Evolutionary conservation across 192 early-diverging fungal genomes (phyloP), one percentile per base, ranked within the genome.

Genomic region (Coemansia sp.): DNA sequence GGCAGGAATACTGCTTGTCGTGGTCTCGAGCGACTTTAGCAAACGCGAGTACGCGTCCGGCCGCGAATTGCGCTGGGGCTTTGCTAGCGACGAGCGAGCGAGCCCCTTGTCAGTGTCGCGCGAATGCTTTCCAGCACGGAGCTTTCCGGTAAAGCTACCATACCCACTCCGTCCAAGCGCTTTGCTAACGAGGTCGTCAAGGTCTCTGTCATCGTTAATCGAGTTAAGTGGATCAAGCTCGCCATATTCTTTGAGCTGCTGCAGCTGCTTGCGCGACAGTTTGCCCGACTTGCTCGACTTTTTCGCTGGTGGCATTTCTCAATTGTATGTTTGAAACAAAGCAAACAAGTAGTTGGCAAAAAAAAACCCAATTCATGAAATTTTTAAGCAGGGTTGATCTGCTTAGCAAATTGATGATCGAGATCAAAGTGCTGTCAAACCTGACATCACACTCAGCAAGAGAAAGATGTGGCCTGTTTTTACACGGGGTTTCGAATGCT

Each of bases 161-260:
- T 60, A 66, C 2, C 67, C 61, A 26, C 67, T 76, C 58, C 60
- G 68, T 42, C 67, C 69, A 17, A 81, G 75, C 11, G 79, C 79
- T 11, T 67, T 73, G 67, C 79, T 73, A 24, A 81, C 76, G 34
- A 70, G 49, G 20, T 69, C 70, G 26, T 81, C 79, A 23, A 81
- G 59, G 25, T 67, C 63, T 17, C 72, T 73, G 17, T 70, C 79
- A 6, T 65, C 74, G 28, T 31, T 55, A 21, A 55, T 54, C 28
- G 64, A 60, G 53, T 52, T 72, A 5, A 76, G 64, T 15, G 79
- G 74, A 63, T 81, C 85, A 3, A 90, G 74, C 61, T 90, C 87
- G 53, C 88, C 88, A 63, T 90, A 90, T 36, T 90, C 88, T 40
- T 86, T 81, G 56, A 90, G 81, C 64, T 85, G 77, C 63, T 80